Evolutionary conservation across 805 yeast genomes (phyloP).

Genomic region (Saturnispora hagleri): DNA sequence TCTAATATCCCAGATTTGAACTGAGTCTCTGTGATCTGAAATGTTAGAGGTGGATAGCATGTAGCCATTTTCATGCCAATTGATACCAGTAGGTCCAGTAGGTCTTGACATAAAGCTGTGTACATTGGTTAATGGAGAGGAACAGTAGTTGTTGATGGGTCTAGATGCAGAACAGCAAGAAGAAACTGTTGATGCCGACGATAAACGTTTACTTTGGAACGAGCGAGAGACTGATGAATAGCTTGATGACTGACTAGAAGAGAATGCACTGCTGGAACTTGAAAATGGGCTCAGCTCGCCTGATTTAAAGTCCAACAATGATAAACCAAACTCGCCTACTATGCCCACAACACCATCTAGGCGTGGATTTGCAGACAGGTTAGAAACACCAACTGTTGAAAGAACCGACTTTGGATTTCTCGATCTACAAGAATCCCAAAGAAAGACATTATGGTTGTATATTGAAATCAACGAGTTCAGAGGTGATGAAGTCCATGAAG

Average conservation of each 20-base stretch:
- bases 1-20: constrained; percentile 71
- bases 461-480: constrained; percentile 46
- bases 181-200: neutral
- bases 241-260: neutral
- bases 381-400: constrained; percentile 39
- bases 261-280: neutral
- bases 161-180: neutral
- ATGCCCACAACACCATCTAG: constrained; percentile 49
- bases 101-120: neutral
- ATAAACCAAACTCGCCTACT: constrained; percentile 65
- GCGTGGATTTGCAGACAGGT: constrained; percentile 40
- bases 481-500: constrained; percentile 34
- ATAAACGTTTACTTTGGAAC: neutral
- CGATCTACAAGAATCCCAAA: constrained; percentile 64
- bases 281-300: neutral
- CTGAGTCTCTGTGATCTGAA: constrained; percentile 29
- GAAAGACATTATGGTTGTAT: constrained; percentile 60
- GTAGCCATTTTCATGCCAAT: constrained; percentile 57
- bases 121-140: neutral
- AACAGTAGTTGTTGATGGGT: neutral
- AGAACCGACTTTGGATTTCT: constrained; percentile 50
- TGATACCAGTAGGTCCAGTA: constrained; percentile 34
- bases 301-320: constrained; percentile 61
- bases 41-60: constrained; percentile 46
- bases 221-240: neutral